Evolutionary conservation across 2,329 filamentous ascomycete genomes (phyloP).

Genomic region (Beauveria rudraprayagi): DNA sequence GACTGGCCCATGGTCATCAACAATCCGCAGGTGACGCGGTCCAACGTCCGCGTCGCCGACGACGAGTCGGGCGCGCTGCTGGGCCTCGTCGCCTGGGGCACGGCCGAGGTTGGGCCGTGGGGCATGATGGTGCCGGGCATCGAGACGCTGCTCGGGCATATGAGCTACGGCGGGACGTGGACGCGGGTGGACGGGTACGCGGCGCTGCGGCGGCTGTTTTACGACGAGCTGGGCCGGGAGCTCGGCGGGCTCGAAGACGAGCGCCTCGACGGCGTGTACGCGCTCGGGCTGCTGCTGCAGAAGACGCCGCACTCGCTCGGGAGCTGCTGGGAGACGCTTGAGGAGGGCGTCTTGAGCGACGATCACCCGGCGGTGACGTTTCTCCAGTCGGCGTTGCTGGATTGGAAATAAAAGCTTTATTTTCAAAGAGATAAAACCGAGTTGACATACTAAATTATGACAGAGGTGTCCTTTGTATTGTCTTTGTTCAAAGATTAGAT

Average conservation of each 20-base stretch:
- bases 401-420: no score
- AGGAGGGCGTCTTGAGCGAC: neutral
- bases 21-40: neutral
- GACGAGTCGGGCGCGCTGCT: neutral
- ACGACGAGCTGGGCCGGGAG: neutral
- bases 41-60: neutral
- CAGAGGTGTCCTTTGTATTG: no score
- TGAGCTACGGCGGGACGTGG: neutral
- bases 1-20: neutral
- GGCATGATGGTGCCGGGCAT: neutral
- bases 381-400: neutral
- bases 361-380: neutral
- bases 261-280: neutral
- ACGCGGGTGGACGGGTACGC: neutral
- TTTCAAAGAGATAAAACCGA: no score
- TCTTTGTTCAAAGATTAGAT: no score
- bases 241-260: neutral
- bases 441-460: no score
- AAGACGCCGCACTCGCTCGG: neutral
- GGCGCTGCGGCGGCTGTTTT: neutral
- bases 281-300: neutral
- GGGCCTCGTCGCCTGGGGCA: neutral
- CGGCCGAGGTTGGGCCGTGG: neutral
- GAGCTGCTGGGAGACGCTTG: neutral
- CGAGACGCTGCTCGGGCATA: neutral